These are phyloP conservation scores for Ganoderma lucidum DNA, from an alignment of 1,284 basidiomycete species.

Conservation along the genomic window DNA sequence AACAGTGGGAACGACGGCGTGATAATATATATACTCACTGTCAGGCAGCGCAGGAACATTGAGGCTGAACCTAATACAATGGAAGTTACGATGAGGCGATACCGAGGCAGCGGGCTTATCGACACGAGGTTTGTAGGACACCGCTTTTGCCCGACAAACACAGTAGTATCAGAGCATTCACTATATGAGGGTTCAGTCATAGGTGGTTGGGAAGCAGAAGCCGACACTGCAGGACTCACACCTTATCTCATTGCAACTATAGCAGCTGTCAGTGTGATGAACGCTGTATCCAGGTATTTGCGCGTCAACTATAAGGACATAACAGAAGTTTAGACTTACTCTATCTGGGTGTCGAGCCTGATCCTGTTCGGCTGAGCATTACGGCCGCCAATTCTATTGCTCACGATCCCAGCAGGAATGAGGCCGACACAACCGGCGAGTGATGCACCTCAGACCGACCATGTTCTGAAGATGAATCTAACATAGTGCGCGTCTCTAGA, in stretches of 20 bases:
- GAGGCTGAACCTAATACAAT: neutral
- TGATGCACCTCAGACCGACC: neutral
- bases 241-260: neutral
- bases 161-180: too few species aligned
- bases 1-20: neutral
- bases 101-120: too few species aligned
- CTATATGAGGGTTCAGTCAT: too few species aligned
- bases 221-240: too few species aligned
- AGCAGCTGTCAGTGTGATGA: neutral
- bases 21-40: neutral
- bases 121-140: too few species aligned
- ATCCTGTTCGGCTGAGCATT: neutral
- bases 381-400: neutral
- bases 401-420: neutral
- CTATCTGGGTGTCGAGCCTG: neutral
- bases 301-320: neutral
- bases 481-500: conserved; percentile 20
- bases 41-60: neutral
- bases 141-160: too few species aligned
- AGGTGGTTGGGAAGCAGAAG: too few species aligned
- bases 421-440: neutral
- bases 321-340: neutral
- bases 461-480: neutral
- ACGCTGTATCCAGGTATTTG: too few species aligned
- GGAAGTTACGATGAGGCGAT: neutral